phyloP scores from a whole-genome alignment of 108 stramenopile genomes.

The Skeletonema menzelii region DNA sequence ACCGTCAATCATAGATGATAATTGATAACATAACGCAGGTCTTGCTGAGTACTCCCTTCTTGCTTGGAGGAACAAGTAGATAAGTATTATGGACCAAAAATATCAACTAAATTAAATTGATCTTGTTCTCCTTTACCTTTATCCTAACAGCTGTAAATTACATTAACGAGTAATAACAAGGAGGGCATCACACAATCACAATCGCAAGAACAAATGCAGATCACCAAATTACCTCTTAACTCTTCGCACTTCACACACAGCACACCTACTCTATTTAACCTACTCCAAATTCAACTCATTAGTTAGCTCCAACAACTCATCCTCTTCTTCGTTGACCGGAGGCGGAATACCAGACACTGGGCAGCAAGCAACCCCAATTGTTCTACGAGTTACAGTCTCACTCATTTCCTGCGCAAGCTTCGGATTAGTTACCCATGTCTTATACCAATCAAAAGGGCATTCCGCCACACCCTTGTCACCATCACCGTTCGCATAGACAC shows the following conservation, averaged over 20 bases:
- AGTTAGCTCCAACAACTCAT: conserved; percentile 50
- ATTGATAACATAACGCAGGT: no score
- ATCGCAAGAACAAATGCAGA: neutral
- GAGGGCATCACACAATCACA: neutral
- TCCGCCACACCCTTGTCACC: conserved; percentile 71
- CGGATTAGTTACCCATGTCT: conserved; percentile 81
- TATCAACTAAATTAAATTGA: no score
- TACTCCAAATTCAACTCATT: conserved; percentile 49
- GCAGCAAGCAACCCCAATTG: conserved; percentile 73
- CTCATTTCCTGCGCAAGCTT: conserved; percentile 66
- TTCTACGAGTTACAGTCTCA: conserved; percentile 68
- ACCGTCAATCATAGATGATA: no score
- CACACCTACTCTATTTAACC: no score
- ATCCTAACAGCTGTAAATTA: no score
- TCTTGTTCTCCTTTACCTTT: no score
- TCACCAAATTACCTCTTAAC: no score
- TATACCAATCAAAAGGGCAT: conserved; percentile 73
- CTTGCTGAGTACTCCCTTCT: no score
- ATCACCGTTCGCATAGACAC: conserved; percentile 82
- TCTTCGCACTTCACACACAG: neutral
- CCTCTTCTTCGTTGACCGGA: conserved; percentile 37
- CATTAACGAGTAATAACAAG: no score
- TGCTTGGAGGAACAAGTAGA: no score
- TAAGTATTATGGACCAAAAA: no score
- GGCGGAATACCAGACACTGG: conserved; percentile 54